phyloP scores from a whole-genome alignment of 2,329 filamentous ascomycete genomes.

The Westerdykella aurantiaca region DNA sequence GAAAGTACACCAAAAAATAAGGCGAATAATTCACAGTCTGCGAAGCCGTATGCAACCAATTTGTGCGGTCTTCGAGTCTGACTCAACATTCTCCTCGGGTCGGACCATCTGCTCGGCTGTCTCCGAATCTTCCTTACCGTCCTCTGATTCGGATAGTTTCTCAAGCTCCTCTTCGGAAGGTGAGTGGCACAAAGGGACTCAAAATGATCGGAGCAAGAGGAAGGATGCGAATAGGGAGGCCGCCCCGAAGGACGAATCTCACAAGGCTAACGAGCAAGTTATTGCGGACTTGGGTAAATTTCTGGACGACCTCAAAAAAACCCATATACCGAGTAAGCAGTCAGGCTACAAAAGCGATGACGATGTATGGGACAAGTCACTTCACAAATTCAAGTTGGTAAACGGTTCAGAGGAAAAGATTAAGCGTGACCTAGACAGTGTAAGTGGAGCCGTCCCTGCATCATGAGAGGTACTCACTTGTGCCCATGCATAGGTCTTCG shows the following conservation, averaged over 20 bases:
- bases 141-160: not conserved
- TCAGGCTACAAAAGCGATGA: slow-evolving; percentile 66
- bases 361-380: slow-evolving; percentile 49
- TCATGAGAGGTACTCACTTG: not conserved
- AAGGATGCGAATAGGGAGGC: slow-evolving; percentile 10
- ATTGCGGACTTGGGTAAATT: not conserved
- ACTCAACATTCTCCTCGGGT: slow-evolving; percentile 1
- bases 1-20: slow-evolving; percentile 15
- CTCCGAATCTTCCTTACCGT: not conserved
- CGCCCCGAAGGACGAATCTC: not conserved
- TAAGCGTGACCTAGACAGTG: slow-evolving; percentile 67
- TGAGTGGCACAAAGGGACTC: not conserved
- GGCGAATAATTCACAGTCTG: slow-evolving; percentile 12
- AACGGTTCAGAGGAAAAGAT: slow-evolving; percentile 59
- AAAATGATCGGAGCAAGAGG: not conserved
- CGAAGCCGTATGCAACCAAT: slow-evolving; percentile 15
- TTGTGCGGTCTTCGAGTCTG: slow-evolving; percentile 5
- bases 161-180: not conserved
- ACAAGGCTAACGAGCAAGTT: not conserved
- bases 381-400: slow-evolving; percentile 57
- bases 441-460: slow-evolving; percentile 3
- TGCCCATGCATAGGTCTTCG: slow-evolving; percentile 55
- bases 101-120: not conserved
- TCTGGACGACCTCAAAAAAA: not conserved
- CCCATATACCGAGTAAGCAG: slow-evolving; percentile 8